phyloP scores from a whole-genome alignment of 768 basidiomycete species.

The Rhodotorula paludigena region DNA sequence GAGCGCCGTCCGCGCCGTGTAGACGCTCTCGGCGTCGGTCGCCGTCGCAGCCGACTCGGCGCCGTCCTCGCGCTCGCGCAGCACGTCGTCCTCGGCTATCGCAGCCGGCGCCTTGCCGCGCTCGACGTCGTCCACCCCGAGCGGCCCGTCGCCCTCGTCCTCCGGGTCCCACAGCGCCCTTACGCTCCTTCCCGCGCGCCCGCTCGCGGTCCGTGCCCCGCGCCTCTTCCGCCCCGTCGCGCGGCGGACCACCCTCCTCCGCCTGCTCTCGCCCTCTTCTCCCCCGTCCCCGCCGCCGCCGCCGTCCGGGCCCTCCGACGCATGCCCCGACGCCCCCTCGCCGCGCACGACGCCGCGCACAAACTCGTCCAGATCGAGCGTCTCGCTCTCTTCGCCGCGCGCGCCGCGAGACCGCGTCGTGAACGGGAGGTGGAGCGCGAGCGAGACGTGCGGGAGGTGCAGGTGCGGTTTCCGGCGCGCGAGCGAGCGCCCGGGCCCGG shows the following conservation, averaged over 20 bases:
- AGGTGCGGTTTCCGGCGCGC: not conserved
- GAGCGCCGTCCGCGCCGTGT: not conserved
- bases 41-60: not conserved
- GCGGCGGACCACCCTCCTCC: not conserved
- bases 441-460: not conserved
- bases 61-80: not conserved
- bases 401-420: too few species aligned
- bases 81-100: not conserved
- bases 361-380: not conserved
- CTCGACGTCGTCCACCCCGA: not conserved
- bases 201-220: not conserved
- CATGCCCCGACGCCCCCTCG: too few species aligned
- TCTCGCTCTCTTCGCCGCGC: not conserved
- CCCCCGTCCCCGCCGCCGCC: not conserved
- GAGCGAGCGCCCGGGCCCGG: too few species aligned
- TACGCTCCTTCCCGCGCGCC: not conserved
- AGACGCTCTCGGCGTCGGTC: not conserved
- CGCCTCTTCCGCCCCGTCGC: not conserved
- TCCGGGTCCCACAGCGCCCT: not conserved
- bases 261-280: not conserved
- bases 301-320: too few species aligned
- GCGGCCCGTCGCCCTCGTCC: not conserved
- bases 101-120: not conserved
- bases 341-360: too few species aligned
- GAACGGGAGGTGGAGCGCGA: not conserved